phyloP scores from a whole-genome alignment of 225 moss, liverwort and hornwort genomes.

The Bryoerythrophyllum caledonicum region DNA sequence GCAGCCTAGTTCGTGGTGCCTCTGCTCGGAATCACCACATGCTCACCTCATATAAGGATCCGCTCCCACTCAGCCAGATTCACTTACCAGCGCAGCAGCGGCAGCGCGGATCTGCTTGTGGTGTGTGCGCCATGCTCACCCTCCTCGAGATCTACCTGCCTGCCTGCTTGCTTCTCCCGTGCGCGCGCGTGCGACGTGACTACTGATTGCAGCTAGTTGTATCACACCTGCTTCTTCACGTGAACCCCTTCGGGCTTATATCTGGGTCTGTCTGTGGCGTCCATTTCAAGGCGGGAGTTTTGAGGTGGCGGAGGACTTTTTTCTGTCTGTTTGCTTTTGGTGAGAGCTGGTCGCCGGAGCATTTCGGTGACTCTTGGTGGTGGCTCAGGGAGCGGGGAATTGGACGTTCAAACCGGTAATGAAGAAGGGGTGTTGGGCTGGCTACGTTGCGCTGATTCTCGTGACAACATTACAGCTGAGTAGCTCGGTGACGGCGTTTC shows the following conservation, averaged over 20 bases:
- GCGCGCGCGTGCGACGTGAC: not conserved
- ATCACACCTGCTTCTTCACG: not conserved
- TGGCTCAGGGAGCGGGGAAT: constrained; percentile 40
- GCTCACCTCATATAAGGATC: constrained; percentile 19
- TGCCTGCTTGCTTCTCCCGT: too few species aligned
- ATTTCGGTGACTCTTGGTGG: constrained; percentile 14
- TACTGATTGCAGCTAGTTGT: too few species aligned
- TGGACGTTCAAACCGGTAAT: constrained; percentile 48
- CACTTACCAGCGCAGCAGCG: constrained; percentile 19
- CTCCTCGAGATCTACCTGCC: not conserved
- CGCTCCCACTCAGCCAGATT: not conserved
- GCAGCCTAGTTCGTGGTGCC: not conserved
- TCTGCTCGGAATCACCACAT: not conserved
- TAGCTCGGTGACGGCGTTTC: constrained; percentile 31
- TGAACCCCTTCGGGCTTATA: not conserved
- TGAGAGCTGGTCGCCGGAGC: too few species aligned
- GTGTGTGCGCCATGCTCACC: constrained; percentile 29
- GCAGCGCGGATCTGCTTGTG: constrained; percentile 39
- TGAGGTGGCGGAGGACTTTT: not conserved
- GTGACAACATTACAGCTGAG: constrained; percentile 30
- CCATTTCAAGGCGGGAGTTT: too few species aligned
- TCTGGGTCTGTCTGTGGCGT: too few species aligned
- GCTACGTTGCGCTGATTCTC: constrained; percentile 38
- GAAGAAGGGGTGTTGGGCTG: constrained; percentile 49
- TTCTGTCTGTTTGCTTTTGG: too few species aligned